These are phyloP conservation scores for Cephaloascus fragrans DNA, from an alignment of 805 yeast species.

Conservation along the genomic window DNA sequence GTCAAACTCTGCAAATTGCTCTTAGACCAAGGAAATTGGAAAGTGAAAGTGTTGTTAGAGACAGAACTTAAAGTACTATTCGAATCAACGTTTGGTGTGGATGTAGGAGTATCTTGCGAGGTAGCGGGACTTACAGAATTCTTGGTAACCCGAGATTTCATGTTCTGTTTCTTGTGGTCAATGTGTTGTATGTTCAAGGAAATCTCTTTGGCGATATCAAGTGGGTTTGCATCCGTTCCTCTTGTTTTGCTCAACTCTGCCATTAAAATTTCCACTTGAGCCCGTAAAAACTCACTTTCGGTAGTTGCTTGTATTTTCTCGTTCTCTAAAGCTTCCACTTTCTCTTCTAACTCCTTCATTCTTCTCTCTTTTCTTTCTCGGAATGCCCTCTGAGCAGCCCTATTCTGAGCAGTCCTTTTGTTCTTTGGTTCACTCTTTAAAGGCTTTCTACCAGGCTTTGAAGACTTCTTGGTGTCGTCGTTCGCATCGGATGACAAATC, in stretches of 20 bases:
- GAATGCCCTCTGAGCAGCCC: conserved; percentile 98
- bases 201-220: background rate
- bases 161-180: too few relatives aligned
- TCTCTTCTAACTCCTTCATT: conserved; percentile 76
- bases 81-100: conserved; percentile 1
- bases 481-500: conserved; percentile 4
- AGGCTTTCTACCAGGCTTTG: conserved; percentile 78
- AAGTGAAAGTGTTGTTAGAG: conserved; percentile 21
- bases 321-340: conserved; percentile 62
- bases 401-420: conserved; percentile 90
- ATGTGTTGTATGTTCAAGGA: too few relatives aligned
- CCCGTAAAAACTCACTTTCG: conserved; percentile 64
- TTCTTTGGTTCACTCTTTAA: conserved; percentile 70
- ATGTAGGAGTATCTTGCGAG: conserved; percentile 5
- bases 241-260: conserved; percentile 58
- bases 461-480: conserved; percentile 17
- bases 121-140: background rate
- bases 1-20: conserved; percentile 7
- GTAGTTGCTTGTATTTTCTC: conserved; percentile 58
- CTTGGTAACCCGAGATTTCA: too few relatives aligned
- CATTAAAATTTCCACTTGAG: conserved; percentile 69
- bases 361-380: conserved; percentile 87
- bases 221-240: conserved; percentile 17
- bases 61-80: conserved; percentile 2
- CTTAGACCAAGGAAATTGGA: conserved; percentile 45